Base-by-base conservation (phyloP, 495 filamentous ascomycete species). In the Aspergillus sclerotioniger region DNA sequence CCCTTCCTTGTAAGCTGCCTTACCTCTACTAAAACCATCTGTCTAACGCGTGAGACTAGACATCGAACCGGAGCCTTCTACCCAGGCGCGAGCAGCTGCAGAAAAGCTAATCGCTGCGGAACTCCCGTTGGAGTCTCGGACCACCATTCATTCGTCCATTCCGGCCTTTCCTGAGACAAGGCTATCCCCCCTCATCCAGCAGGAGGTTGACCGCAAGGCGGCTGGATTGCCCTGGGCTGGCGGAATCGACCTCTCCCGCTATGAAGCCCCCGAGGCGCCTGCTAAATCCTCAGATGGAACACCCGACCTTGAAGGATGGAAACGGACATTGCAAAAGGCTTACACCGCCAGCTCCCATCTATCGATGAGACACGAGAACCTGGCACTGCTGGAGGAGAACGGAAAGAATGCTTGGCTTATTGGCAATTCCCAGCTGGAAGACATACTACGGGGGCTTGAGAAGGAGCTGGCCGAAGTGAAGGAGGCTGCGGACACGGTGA, bases 331-430 rank as follows among this genome's bases (percentile, higher is more conserved):
- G 19, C 71, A 66, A 28, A 72, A 68, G 47, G 75, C 90, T 45
- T 90, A 91, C 76, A 78, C 82, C 0, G 79, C 83, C 7, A 82
- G 82, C 48, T 77, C 81, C 0, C 90, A 96, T 71, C 76, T 96
- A 12, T 67, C 79, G 1, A 72, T 75, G 17, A 86, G 91, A 4
- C 78, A 83, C 25, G 76, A 84, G 28, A 88, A 95, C 66, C 81
- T 96, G 19, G 75, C 80, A 5, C 79, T 94, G 9, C 83, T 97
- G 9, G 90, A 92, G 62, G 79, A 80, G 58, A 85, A 84, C 73
- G 92, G 92, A 65, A 91, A 89, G 76, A 96, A 95, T 73, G 88
- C 89, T 12, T 97, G 93, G 92, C 75, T 98, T 54, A 79, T 96
- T 10, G 86, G 84, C 7, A 98, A 98, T 72, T 80, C 82, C 57